Percentiles rank a stretch among this genome's conserved stretches.
Evolutionary conservation across 768 basidiomycete genomes (phyloP).

Genomic region (Boletus rubescentipes): DNA sequence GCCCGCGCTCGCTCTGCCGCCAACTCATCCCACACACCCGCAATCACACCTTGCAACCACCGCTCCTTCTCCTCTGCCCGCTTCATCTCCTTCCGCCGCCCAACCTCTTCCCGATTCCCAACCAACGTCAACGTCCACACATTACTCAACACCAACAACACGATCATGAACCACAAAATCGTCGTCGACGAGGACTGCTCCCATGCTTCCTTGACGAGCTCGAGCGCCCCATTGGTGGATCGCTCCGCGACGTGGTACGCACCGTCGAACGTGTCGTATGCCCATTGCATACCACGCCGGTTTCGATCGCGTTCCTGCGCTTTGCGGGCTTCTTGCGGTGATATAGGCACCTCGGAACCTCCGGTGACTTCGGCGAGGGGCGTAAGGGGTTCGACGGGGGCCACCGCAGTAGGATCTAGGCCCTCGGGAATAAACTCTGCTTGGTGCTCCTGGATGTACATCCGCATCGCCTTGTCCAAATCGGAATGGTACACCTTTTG

Average conservation of each 20-base stretch:
- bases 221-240: constrained; percentile 69
- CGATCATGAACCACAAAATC: constrained; percentile 72
- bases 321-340: constrained; percentile 34
- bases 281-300: constrained; percentile 80
- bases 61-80: constrained; percentile 67
- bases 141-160: constrained; percentile 73
- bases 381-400: constrained; percentile 41
- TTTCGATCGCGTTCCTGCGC: constrained; percentile 68
- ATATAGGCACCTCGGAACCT: constrained; percentile 6
- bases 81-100: constrained; percentile 46
- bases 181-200: constrained; percentile 72
- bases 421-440: constrained; percentile 89
- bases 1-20: constrained; percentile 40
- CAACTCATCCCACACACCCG: constrained; percentile 72
- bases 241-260: constrained; percentile 68
- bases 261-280: constrained; percentile 82
- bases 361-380: constrained; percentile 17
- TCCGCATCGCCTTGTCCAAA: constrained; percentile 80
- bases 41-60: constrained; percentile 72
- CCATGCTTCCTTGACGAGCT: constrained; percentile 78
- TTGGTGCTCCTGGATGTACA: constrained; percentile 86
- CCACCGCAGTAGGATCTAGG: constrained; percentile 57
- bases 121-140: constrained; percentile 60
- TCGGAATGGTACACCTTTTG: constrained; percentile 86
- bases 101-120: constrained; percentile 47